Evolutionary conservation across 257 asterid genomes (phyloP), one percentile per base, ranked within the genome.

Genomic region (Gardenia jasminoides): DNA sequence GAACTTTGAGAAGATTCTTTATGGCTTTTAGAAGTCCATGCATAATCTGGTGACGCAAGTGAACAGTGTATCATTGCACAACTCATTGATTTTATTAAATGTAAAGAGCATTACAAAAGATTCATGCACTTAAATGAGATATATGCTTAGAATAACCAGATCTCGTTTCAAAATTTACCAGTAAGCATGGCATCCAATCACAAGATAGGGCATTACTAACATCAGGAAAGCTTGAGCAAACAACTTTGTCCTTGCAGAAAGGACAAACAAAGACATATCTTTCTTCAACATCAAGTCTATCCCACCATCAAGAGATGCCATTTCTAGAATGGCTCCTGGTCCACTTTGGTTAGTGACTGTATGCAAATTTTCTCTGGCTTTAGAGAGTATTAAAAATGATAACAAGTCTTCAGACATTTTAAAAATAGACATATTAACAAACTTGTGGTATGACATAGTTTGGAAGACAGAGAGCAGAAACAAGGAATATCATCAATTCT

Each of bases 191-290:
- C n/a, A 1, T 5, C 48, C 20, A 56, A 31, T 46, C 54, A 56
- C 36, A 74, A 56, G 69, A 58, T 33, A 52, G 20, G 46, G 19
- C 15, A 74, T 24, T 15, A 58, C 52, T 39, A 68, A 39, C 47
- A 39, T 68, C 31, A 74, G 52, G 24, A n/a, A 58, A 74, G 69
- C n/a, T 36, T 0, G 15, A 36, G 39, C 39, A 0, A 58, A 13
- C 33, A 10, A 74, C 4, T 0, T 54, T 20, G 13, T 58, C 48
- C 41, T 48, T 47, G 6, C 52, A 74, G 17, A 56, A 36, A n/a
- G 69, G 48, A 80, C 47, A 47, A 43, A 20, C 64, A 80, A 41
- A 44, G 66, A 59, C 30, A 69, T 20, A 54, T 72, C 44, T 43
- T 44, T 43, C 69, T 56, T 75, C 79, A 36, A 1, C 64, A 31